Conservation (phyloP, 2,329 filamentous ascomycete genomes). For the Pseudogymnoascus sp. region DNA sequence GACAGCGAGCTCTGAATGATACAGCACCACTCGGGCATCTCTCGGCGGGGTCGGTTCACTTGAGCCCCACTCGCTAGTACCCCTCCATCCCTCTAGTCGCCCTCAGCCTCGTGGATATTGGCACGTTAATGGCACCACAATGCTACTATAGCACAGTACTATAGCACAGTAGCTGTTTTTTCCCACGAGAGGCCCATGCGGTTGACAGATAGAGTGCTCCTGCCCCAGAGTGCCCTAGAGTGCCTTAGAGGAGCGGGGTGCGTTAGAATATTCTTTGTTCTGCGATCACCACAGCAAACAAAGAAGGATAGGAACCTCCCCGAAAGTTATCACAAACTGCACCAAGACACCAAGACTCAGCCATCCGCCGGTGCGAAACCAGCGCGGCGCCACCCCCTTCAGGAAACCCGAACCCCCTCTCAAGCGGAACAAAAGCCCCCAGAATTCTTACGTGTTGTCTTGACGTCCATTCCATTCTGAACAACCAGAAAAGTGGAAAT, state of each 20-base stretch:
- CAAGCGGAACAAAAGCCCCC: neutral
- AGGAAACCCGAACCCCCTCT: neutral
- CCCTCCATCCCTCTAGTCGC: neutral
- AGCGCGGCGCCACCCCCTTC: neutral
- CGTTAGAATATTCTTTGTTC: neutral
- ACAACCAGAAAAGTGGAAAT: neutral
- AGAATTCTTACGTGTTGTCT: conserved; percentile 1
- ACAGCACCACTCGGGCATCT: neutral
- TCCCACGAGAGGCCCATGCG: neutral
- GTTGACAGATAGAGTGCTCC: neutral
- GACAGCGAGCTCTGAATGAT: neutral
- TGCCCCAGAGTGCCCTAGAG: neutral
- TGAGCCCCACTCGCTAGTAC: neutral
- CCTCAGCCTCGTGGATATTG: neutral
- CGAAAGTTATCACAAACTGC: neutral
- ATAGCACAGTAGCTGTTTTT: neutral
- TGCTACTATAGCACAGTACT: neutral
- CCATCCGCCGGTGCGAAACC: neutral
- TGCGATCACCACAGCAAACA: neutral
- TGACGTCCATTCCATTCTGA: neutral
- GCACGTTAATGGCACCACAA: neutral
- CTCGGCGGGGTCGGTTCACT: neutral
- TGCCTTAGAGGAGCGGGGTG: neutral
- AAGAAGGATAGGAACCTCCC: neutral
- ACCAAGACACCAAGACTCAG: neutral